Conservation (phyloP, 2,329 filamentous ascomycete species). For the Mollisia scopiformis region DNA sequence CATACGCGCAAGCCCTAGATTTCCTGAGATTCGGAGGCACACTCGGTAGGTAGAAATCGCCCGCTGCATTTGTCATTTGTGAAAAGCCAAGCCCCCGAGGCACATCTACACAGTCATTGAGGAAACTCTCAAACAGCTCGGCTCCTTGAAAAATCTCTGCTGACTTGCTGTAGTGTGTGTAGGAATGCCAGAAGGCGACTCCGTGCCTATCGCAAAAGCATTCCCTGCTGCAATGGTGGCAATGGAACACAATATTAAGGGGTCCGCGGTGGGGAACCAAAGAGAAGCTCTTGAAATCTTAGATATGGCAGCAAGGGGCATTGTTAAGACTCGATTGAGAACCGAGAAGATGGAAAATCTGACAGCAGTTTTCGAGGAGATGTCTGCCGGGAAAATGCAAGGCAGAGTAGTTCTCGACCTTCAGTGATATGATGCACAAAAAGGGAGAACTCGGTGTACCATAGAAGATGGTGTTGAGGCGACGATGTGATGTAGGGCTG, state of each 20-base stretch:
- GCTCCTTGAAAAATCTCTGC: too few relatives aligned
- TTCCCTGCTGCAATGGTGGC: constrained; percentile 45
- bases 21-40: constrained; percentile 53
- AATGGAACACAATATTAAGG: constrained; percentile 49
- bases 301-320: constrained; percentile 49
- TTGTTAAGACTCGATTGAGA: constrained; percentile 48
- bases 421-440: constrained; percentile 17
- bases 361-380: constrained; percentile 48
- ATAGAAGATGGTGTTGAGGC: background rate
- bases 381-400: constrained; percentile 46
- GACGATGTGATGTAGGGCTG: constrained; percentile 13
- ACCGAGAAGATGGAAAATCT: constrained; percentile 51
- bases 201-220: constrained; percentile 47
- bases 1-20: constrained; percentile 50
- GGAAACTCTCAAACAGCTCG: too few relatives aligned
- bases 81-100: too few relatives aligned
- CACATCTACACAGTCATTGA: too few relatives aligned
- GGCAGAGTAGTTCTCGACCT: constrained; percentile 52
- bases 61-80: too few relatives aligned
- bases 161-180: too few relatives aligned
- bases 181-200: constrained; percentile 51
- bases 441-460: background rate
- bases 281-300: constrained; percentile 52
- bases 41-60: too few relatives aligned
- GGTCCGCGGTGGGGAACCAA: constrained; percentile 53